Conservation (phyloP, 345 rosid species). For the Corchorus olitorius region DNA sequence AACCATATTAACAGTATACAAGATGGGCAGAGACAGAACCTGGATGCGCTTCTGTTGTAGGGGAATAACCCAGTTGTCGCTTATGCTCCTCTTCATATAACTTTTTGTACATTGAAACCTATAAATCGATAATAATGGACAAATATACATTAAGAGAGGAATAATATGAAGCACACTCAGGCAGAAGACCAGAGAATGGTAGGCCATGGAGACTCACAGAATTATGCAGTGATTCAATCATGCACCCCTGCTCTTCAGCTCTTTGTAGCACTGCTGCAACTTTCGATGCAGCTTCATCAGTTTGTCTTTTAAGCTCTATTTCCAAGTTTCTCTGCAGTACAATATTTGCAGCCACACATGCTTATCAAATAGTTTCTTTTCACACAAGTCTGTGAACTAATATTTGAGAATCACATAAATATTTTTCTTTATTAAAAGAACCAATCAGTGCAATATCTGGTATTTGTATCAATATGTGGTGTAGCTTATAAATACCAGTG, state of each 20-base stretch:
- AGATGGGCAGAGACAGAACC: conserved; percentile 48
- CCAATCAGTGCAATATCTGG: not conserved
- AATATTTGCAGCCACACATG: not conserved
- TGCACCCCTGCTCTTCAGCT: conserved; percentile 88
- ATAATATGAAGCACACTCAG: conserved; percentile 5
- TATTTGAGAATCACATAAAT: not conserved
- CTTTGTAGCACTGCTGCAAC: conserved; percentile 78
- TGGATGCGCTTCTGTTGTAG: conserved; percentile 42
- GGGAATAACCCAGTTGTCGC: conserved; percentile 50
- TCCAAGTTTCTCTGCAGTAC: conserved; percentile 65
- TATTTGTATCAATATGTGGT: not conserved
- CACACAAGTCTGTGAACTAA: not conserved
- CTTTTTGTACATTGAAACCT: conserved; percentile 96
- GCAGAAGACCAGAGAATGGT: not conserved
- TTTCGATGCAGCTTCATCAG: conserved; percentile 81
- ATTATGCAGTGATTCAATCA: conserved; percentile 91
- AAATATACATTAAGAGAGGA: not conserved
- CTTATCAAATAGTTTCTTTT: conserved; percentile 10
- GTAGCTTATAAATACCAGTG: not conserved
- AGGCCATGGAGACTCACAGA: conserved; percentile 57
- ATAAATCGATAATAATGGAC: conserved; percentile 3
- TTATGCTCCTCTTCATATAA: conserved; percentile 91
- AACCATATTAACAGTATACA: not conserved
- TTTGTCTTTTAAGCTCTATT: conserved; percentile 63
- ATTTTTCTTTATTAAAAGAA: not conserved